phyloP scores from a whole-genome alignment of 192 early-diverging fungal genomes.

The Backusella circina region DNA sequence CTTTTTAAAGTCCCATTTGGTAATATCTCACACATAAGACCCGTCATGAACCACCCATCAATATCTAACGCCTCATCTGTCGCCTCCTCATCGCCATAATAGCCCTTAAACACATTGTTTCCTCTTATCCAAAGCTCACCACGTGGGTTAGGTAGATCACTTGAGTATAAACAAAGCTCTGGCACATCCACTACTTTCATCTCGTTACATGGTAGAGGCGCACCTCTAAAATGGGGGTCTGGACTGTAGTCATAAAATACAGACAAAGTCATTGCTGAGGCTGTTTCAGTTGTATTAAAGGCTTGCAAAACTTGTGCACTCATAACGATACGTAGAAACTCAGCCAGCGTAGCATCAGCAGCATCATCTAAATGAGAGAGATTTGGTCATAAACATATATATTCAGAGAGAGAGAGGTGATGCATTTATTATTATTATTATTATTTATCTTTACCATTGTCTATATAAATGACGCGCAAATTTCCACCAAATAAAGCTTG shows the following conservation, averaged over 20 bases:
- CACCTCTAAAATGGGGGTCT: slow-evolving; percentile 51
- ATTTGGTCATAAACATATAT: too few species aligned
- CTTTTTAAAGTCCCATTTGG: slow-evolving; percentile 32
- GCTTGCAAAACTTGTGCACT: slow-evolving; percentile 60
- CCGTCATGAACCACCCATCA: slow-evolving; percentile 87
- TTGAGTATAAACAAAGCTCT: slow-evolving; percentile 68
- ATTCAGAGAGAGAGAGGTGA: too few species aligned
- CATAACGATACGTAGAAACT: slow-evolving; percentile 57
- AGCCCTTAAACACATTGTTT: slow-evolving; percentile 71
- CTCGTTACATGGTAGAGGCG: slow-evolving; percentile 62
- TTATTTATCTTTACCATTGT: slow-evolving; percentile 21
- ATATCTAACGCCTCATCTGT: slow-evolving; percentile 66
- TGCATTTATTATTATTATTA: too few species aligned
- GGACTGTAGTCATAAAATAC: slow-evolving; percentile 42
- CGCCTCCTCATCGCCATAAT: slow-evolving; percentile 70
- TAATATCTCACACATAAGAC: slow-evolving; percentile 62
- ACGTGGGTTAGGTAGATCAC: slow-evolving; percentile 68
- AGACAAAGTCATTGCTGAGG: slow-evolving; percentile 31
- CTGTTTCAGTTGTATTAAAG: slow-evolving; percentile 35
- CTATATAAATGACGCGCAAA: slow-evolving; percentile 23
- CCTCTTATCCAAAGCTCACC: slow-evolving; percentile 89
- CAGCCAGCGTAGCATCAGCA: slow-evolving; percentile 2
- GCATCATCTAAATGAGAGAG: slow-evolving; percentile 12
- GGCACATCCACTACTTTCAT: slow-evolving; percentile 78
- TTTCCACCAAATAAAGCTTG: slow-evolving; percentile 37